phyloP scores from a whole-genome alignment of 345 rosid species.

The Salix arbutifolia region DNA sequence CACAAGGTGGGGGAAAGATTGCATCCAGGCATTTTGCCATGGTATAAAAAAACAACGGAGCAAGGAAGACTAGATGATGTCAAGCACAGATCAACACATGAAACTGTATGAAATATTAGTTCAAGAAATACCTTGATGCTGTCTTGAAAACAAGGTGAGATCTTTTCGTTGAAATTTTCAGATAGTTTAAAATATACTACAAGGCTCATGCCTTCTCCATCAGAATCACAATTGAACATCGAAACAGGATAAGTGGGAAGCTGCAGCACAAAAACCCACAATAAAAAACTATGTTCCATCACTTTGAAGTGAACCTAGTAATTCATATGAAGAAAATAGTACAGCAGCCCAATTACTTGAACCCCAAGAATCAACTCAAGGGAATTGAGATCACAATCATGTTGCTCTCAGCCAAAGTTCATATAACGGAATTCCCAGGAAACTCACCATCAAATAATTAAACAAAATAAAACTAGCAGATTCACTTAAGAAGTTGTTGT shows the following conservation, averaged over 20 bases:
- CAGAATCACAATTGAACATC: conserved; percentile 51
- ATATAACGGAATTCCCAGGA: no score
- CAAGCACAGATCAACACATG: neutral
- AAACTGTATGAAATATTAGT: neutral
- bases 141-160: conserved; percentile 62
- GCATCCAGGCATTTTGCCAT: neutral
- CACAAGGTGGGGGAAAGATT: neutral
- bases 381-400: no score
- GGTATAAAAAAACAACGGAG: neutral
- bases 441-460: no score
- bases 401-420: no score
- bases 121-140: conserved; percentile 49
- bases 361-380: no score
- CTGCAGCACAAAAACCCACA: conserved; percentile 24
- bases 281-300: neutral
- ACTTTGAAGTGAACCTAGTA: neutral
- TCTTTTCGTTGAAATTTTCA: conserved; percentile 49
- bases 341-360: no score
- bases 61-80: no score
- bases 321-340: neutral
- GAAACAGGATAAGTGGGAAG: conserved; percentile 68
- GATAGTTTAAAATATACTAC: conserved; percentile 62
- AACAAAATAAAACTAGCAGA: no score
- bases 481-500: no score
- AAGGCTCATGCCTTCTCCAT: conserved; percentile 88